Percentiles rank a stretch among this genome's conserved stretches.
Evolutionary conservation across 345 rosid species (phyloP).

Genomic region (Populus alba): DNA sequence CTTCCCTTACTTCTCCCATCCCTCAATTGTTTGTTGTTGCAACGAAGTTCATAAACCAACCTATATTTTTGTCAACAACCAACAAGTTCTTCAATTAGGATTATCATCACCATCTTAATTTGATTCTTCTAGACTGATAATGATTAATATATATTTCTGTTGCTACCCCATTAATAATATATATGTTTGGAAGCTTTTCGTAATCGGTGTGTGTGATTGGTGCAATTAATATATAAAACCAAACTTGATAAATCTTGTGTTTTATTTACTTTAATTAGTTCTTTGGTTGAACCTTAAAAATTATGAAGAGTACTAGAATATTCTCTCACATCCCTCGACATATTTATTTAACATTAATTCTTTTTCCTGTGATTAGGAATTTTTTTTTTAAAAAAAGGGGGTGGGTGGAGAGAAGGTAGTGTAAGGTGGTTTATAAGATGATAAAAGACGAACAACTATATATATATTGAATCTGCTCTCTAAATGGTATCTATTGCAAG

Average conservation of each 20-base stretch:
- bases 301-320: too few species aligned
- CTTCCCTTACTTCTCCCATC: neutral
- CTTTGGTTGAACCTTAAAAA: neutral
- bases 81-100: conserved; percentile 18
- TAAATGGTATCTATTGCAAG: neutral
- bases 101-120: conserved; percentile 6
- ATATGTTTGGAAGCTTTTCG: neutral
- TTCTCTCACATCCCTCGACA: neutral
- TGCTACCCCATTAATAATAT: neutral
- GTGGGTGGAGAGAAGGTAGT: neutral
- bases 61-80: conserved; percentile 27
- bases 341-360: too few species aligned
- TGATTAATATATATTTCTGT: neutral
- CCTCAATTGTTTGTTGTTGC: neutral
- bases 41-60: conserved; percentile 8
- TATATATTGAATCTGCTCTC: too few species aligned
- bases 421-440: neutral
- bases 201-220: neutral
- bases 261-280: too few species aligned
- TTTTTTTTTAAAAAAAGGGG: neutral
- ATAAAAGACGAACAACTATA: neutral
- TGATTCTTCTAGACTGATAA: conserved; percentile 10
- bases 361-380: neutral
- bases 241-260: neutral
- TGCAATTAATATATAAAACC: neutral